Percentiles rank a stretch among this genome's conserved stretches.
phyloP scores from a whole-genome alignment of 495 filamentous ascomycete genomes.

The Aspergillus avenaceus region DNA sequence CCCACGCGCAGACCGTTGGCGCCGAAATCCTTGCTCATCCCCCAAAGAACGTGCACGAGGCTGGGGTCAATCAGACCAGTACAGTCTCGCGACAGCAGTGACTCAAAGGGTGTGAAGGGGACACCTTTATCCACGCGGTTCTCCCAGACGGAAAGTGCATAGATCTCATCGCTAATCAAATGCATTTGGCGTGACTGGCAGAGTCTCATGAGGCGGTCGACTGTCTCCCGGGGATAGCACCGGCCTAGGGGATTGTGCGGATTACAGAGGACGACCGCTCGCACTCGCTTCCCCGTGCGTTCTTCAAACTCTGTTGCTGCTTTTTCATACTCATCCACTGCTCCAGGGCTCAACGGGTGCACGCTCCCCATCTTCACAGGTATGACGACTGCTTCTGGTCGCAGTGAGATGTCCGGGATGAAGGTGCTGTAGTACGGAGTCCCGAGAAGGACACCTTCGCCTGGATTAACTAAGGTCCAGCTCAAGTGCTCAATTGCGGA shows the following conservation, averaged over 20 bases:
- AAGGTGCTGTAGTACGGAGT: conserved; percentile 50
- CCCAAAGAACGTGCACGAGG: conserved; percentile 57
- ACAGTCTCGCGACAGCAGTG: conserved; percentile 45
- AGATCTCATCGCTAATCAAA: conserved; percentile 61
- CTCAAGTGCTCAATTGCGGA: conserved; percentile 42
- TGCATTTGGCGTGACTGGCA: conserved; percentile 55
- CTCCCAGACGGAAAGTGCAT: conserved; percentile 52
- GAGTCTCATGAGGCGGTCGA: conserved; percentile 48
- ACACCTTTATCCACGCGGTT: conserved; percentile 24
- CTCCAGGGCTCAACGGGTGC: conserved; percentile 42
- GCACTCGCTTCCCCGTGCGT: conserved; percentile 31
- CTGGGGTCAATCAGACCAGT: conserved; percentile 44
- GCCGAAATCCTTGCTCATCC: conserved; percentile 59
- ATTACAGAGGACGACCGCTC: conserved; percentile 52
- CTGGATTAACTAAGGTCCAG: conserved; percentile 38
- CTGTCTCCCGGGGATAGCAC: conserved; percentile 37
- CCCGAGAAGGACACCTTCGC: conserved; percentile 48
- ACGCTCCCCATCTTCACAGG: conserved; percentile 39
- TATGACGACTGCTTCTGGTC: conserved; percentile 29
- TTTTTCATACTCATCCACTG: conserved; percentile 38
- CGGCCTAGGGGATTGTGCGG: conserved; percentile 59
- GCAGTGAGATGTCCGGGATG: conserved; percentile 25
- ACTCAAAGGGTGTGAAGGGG: conserved; percentile 41
- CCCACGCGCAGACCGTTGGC: conserved; percentile 54
- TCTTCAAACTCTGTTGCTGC: conserved; percentile 26